Conservation (phyloP, 2,329 filamentous ascomycete genomes). For the Exophiala alcalophila region DNA sequence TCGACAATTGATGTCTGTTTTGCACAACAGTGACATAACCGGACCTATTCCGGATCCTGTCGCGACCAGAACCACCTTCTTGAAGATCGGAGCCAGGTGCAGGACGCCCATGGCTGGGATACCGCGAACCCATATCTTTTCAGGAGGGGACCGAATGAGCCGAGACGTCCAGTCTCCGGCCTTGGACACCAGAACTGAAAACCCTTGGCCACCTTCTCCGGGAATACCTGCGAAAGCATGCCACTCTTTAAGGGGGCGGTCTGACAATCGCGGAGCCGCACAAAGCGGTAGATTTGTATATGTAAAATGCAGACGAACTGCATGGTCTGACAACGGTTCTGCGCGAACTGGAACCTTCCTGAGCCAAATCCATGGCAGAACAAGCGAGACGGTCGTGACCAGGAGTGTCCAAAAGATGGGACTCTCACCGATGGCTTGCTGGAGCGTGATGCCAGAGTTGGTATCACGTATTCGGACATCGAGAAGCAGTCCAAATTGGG, state of each 20-base stretch:
- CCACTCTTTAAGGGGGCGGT: conserved; percentile 65
- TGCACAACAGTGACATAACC: conserved; percentile 60
- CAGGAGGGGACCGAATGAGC: conserved; percentile 61
- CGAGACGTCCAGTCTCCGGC: conserved; percentile 71
- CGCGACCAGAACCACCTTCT: conserved; percentile 62
- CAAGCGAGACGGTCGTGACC: conserved; percentile 61
- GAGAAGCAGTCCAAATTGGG: conserved; percentile 57
- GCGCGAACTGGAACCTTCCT: conserved; percentile 64
- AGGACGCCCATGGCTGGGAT: conserved; percentile 66
- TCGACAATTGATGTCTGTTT: conserved; percentile 46
- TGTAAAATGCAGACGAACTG: conserved; percentile 66
- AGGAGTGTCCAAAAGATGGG: conserved; percentile 67
- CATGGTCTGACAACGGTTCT: conserved; percentile 68
- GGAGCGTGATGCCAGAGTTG: conserved; percentile 30
- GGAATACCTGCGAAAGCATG: conserved; percentile 75
- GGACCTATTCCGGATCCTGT: conserved; percentile 74
- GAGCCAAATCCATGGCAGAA: conserved; percentile 71
- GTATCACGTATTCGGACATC: conserved; percentile 33
- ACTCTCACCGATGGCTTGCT: conserved; percentile 36
- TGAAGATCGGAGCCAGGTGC: conserved; percentile 64
- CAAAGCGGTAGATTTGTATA: conserved; percentile 59
- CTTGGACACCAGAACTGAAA: conserved; percentile 68
- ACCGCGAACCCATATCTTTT: conserved; percentile 65
- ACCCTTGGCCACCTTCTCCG: conserved; percentile 55
- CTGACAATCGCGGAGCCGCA: conserved; percentile 59